Base-by-base conservation (phyloP, 495 filamentous ascomycete species). In the Acidiella bohemica region DNA sequence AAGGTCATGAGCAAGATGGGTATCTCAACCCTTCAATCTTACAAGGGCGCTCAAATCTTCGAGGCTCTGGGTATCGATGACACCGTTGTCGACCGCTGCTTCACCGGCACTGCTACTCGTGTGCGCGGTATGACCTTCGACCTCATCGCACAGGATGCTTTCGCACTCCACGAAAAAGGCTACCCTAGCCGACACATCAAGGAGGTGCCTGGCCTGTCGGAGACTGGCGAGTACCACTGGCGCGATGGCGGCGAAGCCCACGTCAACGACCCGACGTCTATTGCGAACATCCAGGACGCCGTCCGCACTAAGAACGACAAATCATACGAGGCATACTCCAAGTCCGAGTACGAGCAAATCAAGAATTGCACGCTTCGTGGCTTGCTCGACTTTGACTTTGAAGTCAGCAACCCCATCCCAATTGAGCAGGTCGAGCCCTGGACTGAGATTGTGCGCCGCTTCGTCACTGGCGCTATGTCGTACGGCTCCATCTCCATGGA, bases 1-100 rank as follows among this genome's bases (percentile, higher is more conserved):
- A 99, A 99, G 67, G 90, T 99, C 57, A 99, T 99, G 90, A 93
- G 84, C 64, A 99, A 99, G 70, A 99, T 99, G 90, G 90, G 90
- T 64, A 99, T 99, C 52, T 99, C 90, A 9, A 99, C 90, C 32
- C 67, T 99, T 31, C 84, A 90, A 59, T 92, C 83, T 51, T 99
- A 99, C 70, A 99, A 99, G 68, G 90, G 90, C 59, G 90, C 90
- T 39, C 90, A 99, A 66, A 99, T 99, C 49, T 99, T 96, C 49
- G 90, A 99, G 58, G 90, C 92, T n/a, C 78, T 99, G 31, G 90
- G 90, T 61, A 78, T 99, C 22, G 90, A 96, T 54, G 88, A 94
- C 57, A 73, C 71, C 9, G 90, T 99, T 38, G 88, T 99, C 36
- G 88, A 99, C 59, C 79, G 84, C 39, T 96, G 90, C 66, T 99